Base-by-base conservation (phyloP, 2,329 filamentous ascomycete species). In the Botrytis byssoidea region DNA sequence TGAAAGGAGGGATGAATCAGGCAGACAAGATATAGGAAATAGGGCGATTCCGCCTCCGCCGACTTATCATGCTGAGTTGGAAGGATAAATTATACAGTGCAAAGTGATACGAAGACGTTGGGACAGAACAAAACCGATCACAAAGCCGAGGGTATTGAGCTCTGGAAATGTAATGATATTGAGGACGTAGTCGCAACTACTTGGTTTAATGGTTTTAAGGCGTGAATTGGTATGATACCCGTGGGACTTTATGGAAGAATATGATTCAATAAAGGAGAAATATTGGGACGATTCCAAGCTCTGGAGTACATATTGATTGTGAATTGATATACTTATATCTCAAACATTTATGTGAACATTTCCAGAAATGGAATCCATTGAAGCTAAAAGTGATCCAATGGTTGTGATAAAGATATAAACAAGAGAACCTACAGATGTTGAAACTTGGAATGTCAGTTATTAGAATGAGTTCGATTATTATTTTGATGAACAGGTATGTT, bases 151-250 rank as follows among this genome's bases (percentile, higher is more conserved):
- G 22, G 16, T 48, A 22, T 25, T 59, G 32, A 40, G 25, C 46
- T 67, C 4, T n/a, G 22, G 16, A 46, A 35, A 32, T 68, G 35
- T 29, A 10, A 57, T 55, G 48, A 40, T 32, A 57, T 40, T 57
- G 48, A 18, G 66, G 48, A 9, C 16, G 25, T 40, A 57, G 5
- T 57, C 35, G 18, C n/a, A 37, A 7, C 25, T 68, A 51, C 22
- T 29, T 44, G 65, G 35, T 46, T 29, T 7, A 32, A 44, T 16
- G 35, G 65, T 16, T 35, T 25, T 22, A 29, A 55, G 44, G 60
- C 40, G 20, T n/a, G 60, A 12, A 57, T 51, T 72, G 37, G 18
- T 42, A 59, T 59, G 70, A 72, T 72, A 72, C 70, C 70, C 61
- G 44, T 44, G 29, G 22, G 70, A 37, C 10, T 14, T 35, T 67